Percentiles rank a stretch among this genome's conserved stretches.
These are phyloP conservation scores for Fagus crenata DNA, from an alignment of 306 rosid species.

Conservation along the genomic window DNA sequence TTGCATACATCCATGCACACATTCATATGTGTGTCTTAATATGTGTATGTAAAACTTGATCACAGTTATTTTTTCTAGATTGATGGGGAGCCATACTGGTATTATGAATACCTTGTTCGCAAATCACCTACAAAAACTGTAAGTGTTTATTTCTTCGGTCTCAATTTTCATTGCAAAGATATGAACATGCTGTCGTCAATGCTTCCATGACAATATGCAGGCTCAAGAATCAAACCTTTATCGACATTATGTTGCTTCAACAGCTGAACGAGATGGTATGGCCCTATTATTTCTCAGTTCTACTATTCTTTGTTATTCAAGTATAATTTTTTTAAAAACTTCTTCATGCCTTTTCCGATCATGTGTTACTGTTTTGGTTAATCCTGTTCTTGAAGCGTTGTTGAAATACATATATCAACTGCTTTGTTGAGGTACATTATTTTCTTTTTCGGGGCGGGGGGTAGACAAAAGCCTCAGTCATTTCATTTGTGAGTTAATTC, in stretches of 20 bases:
- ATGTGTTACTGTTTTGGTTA: not conserved
- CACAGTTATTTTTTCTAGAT: slow-evolving; percentile 47
- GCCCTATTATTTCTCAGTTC: slow-evolving; percentile 15
- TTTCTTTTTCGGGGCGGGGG: not conserved
- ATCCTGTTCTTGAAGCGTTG: slow-evolving; percentile 1
- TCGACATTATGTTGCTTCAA: slow-evolving; percentile 80
- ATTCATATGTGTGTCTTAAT: not conserved
- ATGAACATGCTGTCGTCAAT: slow-evolving; percentile 17
- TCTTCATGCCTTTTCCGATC: not conserved
- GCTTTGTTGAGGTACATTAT: slow-evolving; percentile 22
- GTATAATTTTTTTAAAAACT: slow-evolving; percentile 5
- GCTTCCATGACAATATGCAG: slow-evolving; percentile 45
- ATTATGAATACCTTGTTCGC: slow-evolving; percentile 86
- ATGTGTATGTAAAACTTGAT: slow-evolving; percentile 25
- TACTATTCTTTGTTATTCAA: not conserved
- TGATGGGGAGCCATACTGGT: slow-evolving; percentile 89
- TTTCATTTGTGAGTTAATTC: slow-evolving; percentile 22
- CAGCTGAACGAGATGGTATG: slow-evolving; percentile 91
- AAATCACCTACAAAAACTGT: slow-evolving; percentile 81
- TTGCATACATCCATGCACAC: not conserved
- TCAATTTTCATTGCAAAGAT: slow-evolving; percentile 9
- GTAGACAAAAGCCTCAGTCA: not conserved
- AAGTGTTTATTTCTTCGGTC: slow-evolving; percentile 27
- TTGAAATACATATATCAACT: slow-evolving; percentile 15
- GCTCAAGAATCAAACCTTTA: slow-evolving; percentile 54